Evolutionary conservation across 768 basidiomycete species (phyloP), one percentile per base, ranked within the genome.

Genomic region (Macrolepiota albuminosa): DNA sequence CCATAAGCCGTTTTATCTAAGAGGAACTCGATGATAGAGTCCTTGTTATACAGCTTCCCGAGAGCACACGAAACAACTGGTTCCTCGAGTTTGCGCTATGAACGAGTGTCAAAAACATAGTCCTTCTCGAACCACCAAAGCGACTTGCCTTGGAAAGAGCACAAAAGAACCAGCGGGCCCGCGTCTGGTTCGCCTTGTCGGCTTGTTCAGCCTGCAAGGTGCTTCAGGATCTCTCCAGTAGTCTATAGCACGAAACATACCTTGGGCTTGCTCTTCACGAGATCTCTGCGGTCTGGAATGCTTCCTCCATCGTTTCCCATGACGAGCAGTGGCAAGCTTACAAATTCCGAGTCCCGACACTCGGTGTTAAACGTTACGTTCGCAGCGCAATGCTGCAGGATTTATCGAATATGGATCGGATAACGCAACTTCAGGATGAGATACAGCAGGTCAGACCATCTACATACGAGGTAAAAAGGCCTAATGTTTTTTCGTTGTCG

Each of bases 1-100:
- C 95, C 93, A 70, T 94, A 95, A 2, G 86, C 80, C 4, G 83
- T 75, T 65, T 84, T 86, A 71, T 96, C 91, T 16, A 98, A 75
- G 36, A 98, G 79, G 73, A 87, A 96, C 71, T 97, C 93, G 43
- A 99, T 83, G 31, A 99, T 78, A 1, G 95, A 85, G 66, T 96
- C 96, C 69, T 96, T 97, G 75, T 98, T 99, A 71, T 98, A 98
- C 0, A 99, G 77, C 71, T 95, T 96, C 11, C 97, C 97, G 0
- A 98, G 80, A 0, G 87, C 87, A 73, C 94, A 96, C 0, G 95
- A 88, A 0, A 98, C 97, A 6, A 98, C 78, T 0, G 97, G 97
- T 60, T 92, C 87, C 67, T 88, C 86, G 1, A 98, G 79, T n/a
- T 86, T 87, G 56, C 84, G 83, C 93, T 95, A 68, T 40, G 21